Percentiles rank a stretch among this genome's conserved stretches.
phyloP scores from a whole-genome alignment of 1,284 basidiomycete species.

The Ustilago xerochloae region DNA sequence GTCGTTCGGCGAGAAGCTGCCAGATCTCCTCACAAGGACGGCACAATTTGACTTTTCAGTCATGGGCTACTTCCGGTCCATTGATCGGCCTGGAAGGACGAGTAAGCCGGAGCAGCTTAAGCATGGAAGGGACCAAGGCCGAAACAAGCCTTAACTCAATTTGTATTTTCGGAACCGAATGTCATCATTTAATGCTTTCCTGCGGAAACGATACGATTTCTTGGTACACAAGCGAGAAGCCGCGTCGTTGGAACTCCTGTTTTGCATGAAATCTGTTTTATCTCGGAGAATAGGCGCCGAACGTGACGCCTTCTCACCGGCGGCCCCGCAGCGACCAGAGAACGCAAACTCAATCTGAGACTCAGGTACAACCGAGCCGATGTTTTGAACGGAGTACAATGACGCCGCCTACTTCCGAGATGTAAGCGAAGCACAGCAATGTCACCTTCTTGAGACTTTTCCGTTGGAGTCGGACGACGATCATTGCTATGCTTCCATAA shows the following conservation, averaged over 20 bases:
- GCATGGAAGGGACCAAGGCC: background rate
- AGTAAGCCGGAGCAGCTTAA: background rate
- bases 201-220: background rate
- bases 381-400: too few species aligned
- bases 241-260: background rate
- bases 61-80: constrained; percentile 40
- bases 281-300: background rate
- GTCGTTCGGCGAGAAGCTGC: constrained; percentile 43
- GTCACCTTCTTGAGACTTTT: too few species aligned
- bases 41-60: constrained; percentile 34
- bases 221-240: background rate
- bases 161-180: background rate
- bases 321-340: too few species aligned
- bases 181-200: background rate
- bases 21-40: constrained; percentile 24
- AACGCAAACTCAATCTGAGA: background rate
- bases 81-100: constrained; percentile 17
- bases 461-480: background rate
- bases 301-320: background rate
- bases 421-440: background rate
- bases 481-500: background rate
- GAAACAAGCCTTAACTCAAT: background rate
- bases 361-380: background rate
- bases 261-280: constrained; percentile 1
- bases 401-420: background rate